phyloP scores from a whole-genome alignment of 495 filamentous ascomycete species.

The Penicillium argentinense region DNA sequence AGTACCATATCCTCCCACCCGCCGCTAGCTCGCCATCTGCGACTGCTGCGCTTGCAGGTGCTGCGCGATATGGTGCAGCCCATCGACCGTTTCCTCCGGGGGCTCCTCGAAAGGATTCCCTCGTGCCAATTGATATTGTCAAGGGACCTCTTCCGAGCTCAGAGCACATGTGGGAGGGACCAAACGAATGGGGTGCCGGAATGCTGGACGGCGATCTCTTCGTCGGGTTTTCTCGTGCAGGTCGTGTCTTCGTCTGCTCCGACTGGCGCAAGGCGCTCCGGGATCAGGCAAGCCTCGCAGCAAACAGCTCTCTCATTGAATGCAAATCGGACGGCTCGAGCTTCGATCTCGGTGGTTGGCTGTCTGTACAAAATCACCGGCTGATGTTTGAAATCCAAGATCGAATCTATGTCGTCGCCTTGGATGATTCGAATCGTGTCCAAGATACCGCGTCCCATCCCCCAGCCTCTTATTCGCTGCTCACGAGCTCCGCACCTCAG shows the following conservation, averaged over 20 bases:
- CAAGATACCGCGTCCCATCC: constrained; percentile 24
- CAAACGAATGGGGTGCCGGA: constrained; percentile 43
- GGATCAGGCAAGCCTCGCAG: constrained; percentile 17
- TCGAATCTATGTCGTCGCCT: constrained; percentile 34
- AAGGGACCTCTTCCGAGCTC: constrained; percentile 29
- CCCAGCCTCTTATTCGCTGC: constrained; percentile 36
- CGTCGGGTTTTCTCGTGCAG: constrained; percentile 38
- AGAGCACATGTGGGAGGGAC: constrained; percentile 27
- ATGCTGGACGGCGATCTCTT: constrained; percentile 39
- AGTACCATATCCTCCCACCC: constrained; percentile 36
- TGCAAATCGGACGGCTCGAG: constrained; percentile 36
- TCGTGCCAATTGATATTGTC: constrained; percentile 26
- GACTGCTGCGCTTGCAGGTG: constrained; percentile 17
- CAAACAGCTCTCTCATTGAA: constrained; percentile 31
- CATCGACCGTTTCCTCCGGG: constrained; percentile 12
- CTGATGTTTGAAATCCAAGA: constrained; percentile 46
- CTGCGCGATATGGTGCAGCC: constrained; percentile 15
- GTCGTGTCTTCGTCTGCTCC: constrained; percentile 39
- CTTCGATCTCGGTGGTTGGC: constrained; percentile 42
- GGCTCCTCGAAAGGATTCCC: constrained; percentile 17
- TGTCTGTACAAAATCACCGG: constrained; percentile 40
- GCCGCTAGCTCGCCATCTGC: constrained; percentile 8
- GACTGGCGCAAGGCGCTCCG: constrained; percentile 38
- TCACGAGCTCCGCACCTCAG: constrained; percentile 35
- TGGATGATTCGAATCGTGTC: constrained; percentile 33